Percentiles rank a stretch among this genome's conserved stretches.
These are phyloP conservation scores for Lasiosphaeria hispida DNA, from an alignment of 495 filamentous ascomycete genomes.

Conservation along the genomic window DNA sequence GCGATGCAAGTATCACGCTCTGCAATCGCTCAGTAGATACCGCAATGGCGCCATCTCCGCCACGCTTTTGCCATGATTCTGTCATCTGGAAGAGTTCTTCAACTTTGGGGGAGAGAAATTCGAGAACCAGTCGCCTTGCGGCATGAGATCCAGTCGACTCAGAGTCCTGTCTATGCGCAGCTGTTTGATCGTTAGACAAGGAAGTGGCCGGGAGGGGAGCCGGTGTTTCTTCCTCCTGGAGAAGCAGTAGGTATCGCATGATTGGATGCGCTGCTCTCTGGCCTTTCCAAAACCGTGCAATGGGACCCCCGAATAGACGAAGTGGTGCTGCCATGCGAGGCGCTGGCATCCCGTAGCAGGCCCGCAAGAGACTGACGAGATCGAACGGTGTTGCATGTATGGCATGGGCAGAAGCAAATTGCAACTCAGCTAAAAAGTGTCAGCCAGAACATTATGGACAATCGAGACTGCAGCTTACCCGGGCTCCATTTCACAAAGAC, in stretches of 20 bases:
- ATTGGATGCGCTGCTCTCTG: constrained; percentile 24
- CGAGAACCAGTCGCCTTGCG: constrained; percentile 46
- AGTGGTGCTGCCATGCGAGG: constrained; percentile 24
- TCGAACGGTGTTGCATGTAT: constrained; percentile 42
- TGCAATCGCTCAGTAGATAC: constrained; percentile 47
- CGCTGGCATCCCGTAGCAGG: constrained; percentile 38
- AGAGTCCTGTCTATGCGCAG: constrained; percentile 13
- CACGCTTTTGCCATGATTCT: constrained; percentile 43
- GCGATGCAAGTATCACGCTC: constrained; percentile 44
- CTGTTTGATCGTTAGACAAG: constrained; percentile 3
- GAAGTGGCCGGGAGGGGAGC: neutral
- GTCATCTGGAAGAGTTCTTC: constrained; percentile 40
- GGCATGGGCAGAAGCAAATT: constrained; percentile 41
- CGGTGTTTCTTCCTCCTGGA: constrained; percentile 23
- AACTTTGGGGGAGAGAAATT: constrained; percentile 48
- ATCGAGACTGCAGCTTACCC: constrained; percentile 41
- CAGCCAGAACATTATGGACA: too few species aligned
- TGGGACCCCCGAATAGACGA: constrained; percentile 38
- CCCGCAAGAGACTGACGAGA: constrained; percentile 44
- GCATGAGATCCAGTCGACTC: constrained; percentile 42
- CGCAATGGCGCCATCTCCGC: constrained; percentile 37
- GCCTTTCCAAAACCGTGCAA: constrained; percentile 34
- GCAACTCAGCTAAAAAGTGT: constrained; percentile 30
- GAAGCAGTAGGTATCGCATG: constrained; percentile 42
- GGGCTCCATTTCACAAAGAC: constrained; percentile 75